Conservation (phyloP, 805 yeast species). For the Pichia nanzhaoensis region DNA sequence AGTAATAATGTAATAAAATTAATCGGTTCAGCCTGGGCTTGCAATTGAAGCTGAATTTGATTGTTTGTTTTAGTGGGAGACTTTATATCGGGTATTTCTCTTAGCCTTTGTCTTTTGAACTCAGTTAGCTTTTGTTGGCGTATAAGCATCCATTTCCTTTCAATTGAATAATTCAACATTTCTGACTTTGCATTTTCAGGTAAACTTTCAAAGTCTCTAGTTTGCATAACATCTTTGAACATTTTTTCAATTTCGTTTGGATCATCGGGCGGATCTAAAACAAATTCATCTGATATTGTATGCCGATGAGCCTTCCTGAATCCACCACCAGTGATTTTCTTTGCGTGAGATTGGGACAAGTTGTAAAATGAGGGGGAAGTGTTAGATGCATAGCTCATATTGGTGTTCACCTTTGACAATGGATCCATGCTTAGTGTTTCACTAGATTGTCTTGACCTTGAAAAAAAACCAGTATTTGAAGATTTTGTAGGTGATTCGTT, state of each 20-base stretch:
- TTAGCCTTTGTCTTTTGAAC: slow-evolving; percentile 41
- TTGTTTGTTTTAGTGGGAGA: slow-evolving; percentile 8
- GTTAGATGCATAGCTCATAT: slow-evolving; percentile 16
- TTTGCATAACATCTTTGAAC: slow-evolving; percentile 75
- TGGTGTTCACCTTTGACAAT: slow-evolving; percentile 25
- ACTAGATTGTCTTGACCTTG: slow-evolving; percentile 9
- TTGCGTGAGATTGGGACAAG: slow-evolving; percentile 25
- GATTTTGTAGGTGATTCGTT: slow-evolving; percentile 1
- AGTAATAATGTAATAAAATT: slow-evolving; percentile 65
- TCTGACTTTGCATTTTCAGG: slow-evolving; percentile 68
- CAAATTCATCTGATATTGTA: slow-evolving; percentile 34
- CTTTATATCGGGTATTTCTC: slow-evolving; percentile 5
- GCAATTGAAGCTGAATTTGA: slow-evolving; percentile 26
- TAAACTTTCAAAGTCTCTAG: slow-evolving; percentile 62
- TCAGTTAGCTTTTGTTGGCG: slow-evolving; percentile 82
- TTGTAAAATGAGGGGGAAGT: slow-evolving; percentile 20
- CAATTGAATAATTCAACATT: slow-evolving; percentile 65
- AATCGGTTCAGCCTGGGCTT: slow-evolving; percentile 34
- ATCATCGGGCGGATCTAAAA: slow-evolving; percentile 61
- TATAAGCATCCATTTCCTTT: slow-evolving; percentile 87
- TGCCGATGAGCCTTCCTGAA: slow-evolving; percentile 31
- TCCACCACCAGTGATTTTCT: slow-evolving; percentile 19
- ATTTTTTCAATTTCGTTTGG: slow-evolving; percentile 60
- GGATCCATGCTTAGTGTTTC: slow-evolving; percentile 18
- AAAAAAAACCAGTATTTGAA: slow-evolving; percentile 5